These are phyloP conservation scores for Eutypa lata DNA, from an alignment of 2,329 filamentous ascomycete genomes.

Conservation along the genomic window DNA sequence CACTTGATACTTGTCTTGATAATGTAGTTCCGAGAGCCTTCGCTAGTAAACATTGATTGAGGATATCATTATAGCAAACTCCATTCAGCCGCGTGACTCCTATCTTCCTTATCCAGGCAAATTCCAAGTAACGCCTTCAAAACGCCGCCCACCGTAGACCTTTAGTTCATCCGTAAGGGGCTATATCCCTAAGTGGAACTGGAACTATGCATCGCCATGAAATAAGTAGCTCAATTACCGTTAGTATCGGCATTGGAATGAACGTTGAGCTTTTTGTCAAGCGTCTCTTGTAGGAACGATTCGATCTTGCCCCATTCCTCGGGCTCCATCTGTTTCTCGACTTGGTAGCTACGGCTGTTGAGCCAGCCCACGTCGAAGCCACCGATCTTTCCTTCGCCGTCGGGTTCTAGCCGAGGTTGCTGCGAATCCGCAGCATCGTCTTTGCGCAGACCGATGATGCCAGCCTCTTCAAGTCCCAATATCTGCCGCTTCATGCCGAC, in stretches of 20 bases:
- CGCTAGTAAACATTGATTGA: no score
- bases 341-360: constrained; percentile 79
- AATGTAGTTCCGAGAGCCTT: no score
- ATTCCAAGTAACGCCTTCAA: neutral
- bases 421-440: constrained; percentile 24
- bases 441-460: constrained; percentile 58
- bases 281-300: constrained; percentile 12
- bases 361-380: constrained; percentile 81
- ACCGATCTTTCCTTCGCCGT: constrained; percentile 54
- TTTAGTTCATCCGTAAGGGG: neutral
- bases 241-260: neutral
- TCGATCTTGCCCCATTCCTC: constrained; percentile 62
- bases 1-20: no score
- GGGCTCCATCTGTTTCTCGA: constrained; percentile 78
- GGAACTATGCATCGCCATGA: neutral
- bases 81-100: no score
- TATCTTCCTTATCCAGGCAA: no score
- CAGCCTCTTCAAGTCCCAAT: constrained; percentile 76
- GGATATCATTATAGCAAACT: no score
- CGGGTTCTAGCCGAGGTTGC: constrained; percentile 46
- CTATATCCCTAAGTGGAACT: neutral
- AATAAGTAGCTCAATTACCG: neutral
- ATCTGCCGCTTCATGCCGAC: constrained; percentile 73
- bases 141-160: neutral
- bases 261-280: constrained; percentile 6